Evolutionary conservation across 768 basidiomycete species (phyloP), one percentile per base, ranked within the genome.

Genomic region (Naganishia vishniacii): DNA sequence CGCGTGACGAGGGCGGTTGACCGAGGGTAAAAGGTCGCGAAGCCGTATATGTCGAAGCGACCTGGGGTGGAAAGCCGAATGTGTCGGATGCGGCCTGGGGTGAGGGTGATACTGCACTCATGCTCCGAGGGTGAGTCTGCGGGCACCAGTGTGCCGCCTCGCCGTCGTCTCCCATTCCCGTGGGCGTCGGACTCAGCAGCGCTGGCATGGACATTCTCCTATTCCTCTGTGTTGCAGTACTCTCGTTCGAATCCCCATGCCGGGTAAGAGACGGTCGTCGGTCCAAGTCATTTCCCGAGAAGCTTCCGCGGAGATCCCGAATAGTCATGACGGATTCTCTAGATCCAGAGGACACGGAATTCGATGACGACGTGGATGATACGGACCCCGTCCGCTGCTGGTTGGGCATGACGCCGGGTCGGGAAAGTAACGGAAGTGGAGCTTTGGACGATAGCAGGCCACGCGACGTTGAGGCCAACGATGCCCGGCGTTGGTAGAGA

Each of bases 131-230:
- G n/a, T 34, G 49, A 13, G 49, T 34, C 49, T 34, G 1, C 32
- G 49, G 49, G 29, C 29, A 31, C 49, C 49, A 51, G 13, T 51
- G 49, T n/a, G 49, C 16, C 13, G 2, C 49, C 6, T 31, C 32
- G 18, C 23, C 16, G 16, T 56, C 53, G n/a, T 20, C 25, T 3
- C 16, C 53, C 32, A 40, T 2, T 13, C 20, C 31, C n/a, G 49
- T 20, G 23, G 53, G 9, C 23, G 53, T 40, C 12, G 53, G 53
- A 56, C 53, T 56, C 53, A 34, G 37, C 13, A 56, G 37, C 4
- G 53, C 16, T 3, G 53, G 53, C 53, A 56, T 56, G 1, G 53
- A 56, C 53, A 56, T 56, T 13, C 53, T 56, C 37, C 53, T 56
- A 40, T 23, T 56, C 37, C 34, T 32, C 32, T 56, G 34, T 18